Conservation (phyloP, 2,329 filamentous ascomycete genomes). For the Rutstroemia sp. region DNA sequence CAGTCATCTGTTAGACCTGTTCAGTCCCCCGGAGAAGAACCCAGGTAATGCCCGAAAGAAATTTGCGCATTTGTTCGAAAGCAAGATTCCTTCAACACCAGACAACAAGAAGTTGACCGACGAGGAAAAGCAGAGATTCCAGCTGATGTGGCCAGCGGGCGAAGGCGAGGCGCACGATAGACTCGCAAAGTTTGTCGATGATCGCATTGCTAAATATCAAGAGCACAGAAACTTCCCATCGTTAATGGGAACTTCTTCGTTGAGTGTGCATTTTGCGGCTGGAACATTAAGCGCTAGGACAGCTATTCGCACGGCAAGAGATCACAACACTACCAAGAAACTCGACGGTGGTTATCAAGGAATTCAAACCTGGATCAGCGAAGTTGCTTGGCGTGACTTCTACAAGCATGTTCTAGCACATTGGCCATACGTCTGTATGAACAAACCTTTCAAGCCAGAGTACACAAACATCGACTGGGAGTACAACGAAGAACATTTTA, state of each 20-base stretch:
- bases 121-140: constrained; percentile 52
- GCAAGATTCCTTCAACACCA: constrained; percentile 53
- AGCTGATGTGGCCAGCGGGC: constrained; percentile 63
- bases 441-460: constrained; percentile 74
- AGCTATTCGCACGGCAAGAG: constrained; percentile 55
- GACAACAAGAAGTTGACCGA: constrained; percentile 52
- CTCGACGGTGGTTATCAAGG: constrained; percentile 61
- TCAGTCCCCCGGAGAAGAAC: constrained; percentile 51
- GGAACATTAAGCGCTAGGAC: constrained; percentile 63
- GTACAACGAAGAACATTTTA: constrained; percentile 61
- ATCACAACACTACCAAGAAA: constrained; percentile 54
- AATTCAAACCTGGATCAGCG: constrained; percentile 68
- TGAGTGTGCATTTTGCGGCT: constrained; percentile 67
- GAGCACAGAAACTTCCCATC: constrained; percentile 59
- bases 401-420: constrained; percentile 79
- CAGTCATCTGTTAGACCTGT: constrained; percentile 56
- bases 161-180: constrained; percentile 63
- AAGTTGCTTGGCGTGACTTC: constrained; percentile 82
- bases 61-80: constrained; percentile 52
- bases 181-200: constrained; percentile 59
- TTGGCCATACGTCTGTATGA: constrained; percentile 81
- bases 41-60: constrained; percentile 35
- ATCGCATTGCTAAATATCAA: constrained; percentile 55
- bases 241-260: constrained; percentile 53
- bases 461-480: constrained; percentile 81